These are phyloP conservation scores for Hemisphaericaspora xylofermentans DNA, from an alignment of 1,139 yeast species.

Conservation along the genomic window DNA sequence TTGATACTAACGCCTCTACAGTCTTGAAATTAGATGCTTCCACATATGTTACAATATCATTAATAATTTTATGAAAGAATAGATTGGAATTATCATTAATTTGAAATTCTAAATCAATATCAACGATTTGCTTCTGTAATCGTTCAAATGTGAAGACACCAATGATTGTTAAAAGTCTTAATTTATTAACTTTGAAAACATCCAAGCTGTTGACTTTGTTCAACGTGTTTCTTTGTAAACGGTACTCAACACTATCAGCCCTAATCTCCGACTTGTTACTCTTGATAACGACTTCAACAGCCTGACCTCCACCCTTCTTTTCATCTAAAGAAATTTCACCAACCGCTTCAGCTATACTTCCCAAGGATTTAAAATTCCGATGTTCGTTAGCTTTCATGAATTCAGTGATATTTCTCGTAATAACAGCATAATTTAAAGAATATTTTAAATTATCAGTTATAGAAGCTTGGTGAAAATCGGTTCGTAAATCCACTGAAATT, in stretches of 20 bases:
- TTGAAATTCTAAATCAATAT: slow-evolving; percentile 51
- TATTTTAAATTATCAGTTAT: slow-evolving; percentile 73
- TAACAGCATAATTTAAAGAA: slow-evolving; percentile 84
- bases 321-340: slow-evolving; percentile 48
- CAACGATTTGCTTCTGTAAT: slow-evolving; percentile 69
- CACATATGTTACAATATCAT: slow-evolving; percentile 54
- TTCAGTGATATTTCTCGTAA: slow-evolving; percentile 61
- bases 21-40: slow-evolving; percentile 81
- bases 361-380: slow-evolving; percentile 51
- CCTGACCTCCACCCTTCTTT: slow-evolving; percentile 51
- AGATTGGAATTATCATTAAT: slow-evolving; percentile 39
- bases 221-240: slow-evolving; percentile 27
- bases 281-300: slow-evolving; percentile 44
- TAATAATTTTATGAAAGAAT: slow-evolving; percentile 39
- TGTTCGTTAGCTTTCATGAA: slow-evolving; percentile 47
- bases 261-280: slow-evolving; percentile 57
- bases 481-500: slow-evolving; percentile 57
- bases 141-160: slow-evolving; percentile 94
- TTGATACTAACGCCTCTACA: slow-evolving; percentile 84
- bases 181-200: slow-evolving; percentile 45
- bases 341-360: slow-evolving; percentile 57
- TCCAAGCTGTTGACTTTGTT: slow-evolving; percentile 15
- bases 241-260: slow-evolving; percentile 49
- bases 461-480: slow-evolving; percentile 72
- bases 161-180: slow-evolving; percentile 69